Percentiles rank a stretch among this genome's conserved stretches.
Conservation (phyloP, 2,329 filamentous ascomycete genomes). For the Fusarium pilosicola region DNA sequence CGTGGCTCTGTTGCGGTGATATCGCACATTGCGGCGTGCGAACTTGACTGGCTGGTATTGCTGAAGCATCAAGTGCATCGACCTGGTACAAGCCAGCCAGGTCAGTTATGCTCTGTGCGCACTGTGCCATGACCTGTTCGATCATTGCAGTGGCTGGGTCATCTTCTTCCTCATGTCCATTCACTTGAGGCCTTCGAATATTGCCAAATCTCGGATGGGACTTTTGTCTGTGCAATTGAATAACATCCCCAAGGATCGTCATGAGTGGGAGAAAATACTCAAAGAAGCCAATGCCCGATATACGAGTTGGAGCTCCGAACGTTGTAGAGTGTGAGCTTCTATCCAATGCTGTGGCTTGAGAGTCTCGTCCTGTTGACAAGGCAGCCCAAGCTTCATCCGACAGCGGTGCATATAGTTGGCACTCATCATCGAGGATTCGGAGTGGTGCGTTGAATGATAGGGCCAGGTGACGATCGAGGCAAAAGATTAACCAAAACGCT, state of each 20-base stretch:
- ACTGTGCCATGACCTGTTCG: background rate
- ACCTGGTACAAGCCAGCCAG: background rate
- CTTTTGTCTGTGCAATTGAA: background rate
- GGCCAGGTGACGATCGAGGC: background rate
- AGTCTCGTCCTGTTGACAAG: rapidly evolving
- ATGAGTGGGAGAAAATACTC: background rate
- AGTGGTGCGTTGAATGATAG: background rate
- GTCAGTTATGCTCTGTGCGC: background rate
- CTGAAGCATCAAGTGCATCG: background rate
- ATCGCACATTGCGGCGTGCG: background rate
- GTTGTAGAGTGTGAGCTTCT: background rate
- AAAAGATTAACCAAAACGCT: background rate
- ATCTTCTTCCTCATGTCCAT: background rate
- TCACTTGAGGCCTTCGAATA: background rate
- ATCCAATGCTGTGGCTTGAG: rapidly evolving
- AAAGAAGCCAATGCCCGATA: background rate
- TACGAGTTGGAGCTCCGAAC: background rate
- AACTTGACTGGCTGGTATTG: background rate
- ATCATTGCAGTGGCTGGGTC: background rate
- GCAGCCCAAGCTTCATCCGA: background rate
- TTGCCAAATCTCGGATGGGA: background rate
- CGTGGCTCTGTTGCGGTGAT: background rate
- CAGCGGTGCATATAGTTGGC: background rate
- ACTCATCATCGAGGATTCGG: background rate
- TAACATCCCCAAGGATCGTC: background rate